Conservation (phyloP, 2,329 filamentous ascomycete genomes). For the Chrysosporium keratinophilum region DNA sequence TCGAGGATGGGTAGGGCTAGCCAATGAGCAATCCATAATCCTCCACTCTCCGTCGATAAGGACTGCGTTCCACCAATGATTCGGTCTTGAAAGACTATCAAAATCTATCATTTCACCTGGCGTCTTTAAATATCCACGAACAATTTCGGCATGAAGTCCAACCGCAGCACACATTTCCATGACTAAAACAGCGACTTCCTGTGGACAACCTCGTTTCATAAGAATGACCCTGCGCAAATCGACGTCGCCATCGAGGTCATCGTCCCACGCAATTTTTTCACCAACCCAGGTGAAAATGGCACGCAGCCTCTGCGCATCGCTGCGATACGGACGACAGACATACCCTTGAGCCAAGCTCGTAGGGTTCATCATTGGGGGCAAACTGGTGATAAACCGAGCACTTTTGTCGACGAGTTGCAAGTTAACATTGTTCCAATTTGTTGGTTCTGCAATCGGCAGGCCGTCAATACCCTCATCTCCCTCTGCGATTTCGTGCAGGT, state of each 20-base stretch:
- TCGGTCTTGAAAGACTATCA: conserved; percentile 71
- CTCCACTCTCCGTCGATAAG: conserved; percentile 92
- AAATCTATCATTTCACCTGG: conserved; percentile 77
- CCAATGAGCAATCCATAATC: conserved; percentile 86
- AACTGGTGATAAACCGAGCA: conserved; percentile 73
- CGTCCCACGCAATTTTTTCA: conserved; percentile 93
- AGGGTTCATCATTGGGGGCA: conserved; percentile 73
- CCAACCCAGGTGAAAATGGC: conserved; percentile 97
- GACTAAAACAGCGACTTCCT: conserved; percentile 81
- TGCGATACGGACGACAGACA: conserved; percentile 85
- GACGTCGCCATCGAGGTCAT: conserved; percentile 65
- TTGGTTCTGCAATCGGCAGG: conserved; percentile 67
- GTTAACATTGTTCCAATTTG: conserved; percentile 70
- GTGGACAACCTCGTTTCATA: conserved; percentile 68
- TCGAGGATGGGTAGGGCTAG: conserved; percentile 79
- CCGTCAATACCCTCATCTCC: conserved; percentile 86
- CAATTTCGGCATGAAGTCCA: conserved; percentile 74
- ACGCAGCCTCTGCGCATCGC: conserved; percentile 81
- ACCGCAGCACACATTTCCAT: conserved; percentile 89
- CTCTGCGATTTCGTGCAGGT: conserved; percentile 71
- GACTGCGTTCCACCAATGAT: conserved; percentile 97
- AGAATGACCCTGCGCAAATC: conserved; percentile 78
- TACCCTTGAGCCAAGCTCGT: conserved; percentile 78
- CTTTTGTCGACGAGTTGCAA: conserved; percentile 89
- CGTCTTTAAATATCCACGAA: conserved; percentile 80